Base-by-base conservation (phyloP, 1,284 basidiomycete genomes). In the Lentinula novae-zelandiae region DNA sequence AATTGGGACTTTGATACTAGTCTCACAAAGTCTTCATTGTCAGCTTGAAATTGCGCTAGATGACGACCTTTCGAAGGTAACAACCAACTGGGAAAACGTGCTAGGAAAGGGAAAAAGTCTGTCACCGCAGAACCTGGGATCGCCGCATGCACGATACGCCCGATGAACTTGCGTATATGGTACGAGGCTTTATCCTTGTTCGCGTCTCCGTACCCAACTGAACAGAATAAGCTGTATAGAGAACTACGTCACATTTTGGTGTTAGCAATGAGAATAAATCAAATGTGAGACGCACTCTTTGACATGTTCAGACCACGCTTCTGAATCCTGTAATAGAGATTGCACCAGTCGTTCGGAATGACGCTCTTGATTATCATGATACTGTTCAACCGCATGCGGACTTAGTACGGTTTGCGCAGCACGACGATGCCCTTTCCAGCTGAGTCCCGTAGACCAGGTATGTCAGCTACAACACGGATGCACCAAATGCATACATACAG, bases 391-490 rank as follows among this genome's bases (percentile, higher is more conserved):
- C 13, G 38, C 48, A n/a, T 38, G 57, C 5, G 57, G 22, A 51
- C 51, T 51, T 40, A 58, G 31, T 15, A 58, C 36, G n/a, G 13
- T 50, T 3, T 50, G 46, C 8, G 57, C 57, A 8, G 57, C 57
- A n/a, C 48, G 57, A 40, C 57, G 57, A 39, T 58, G 57, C 22
- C 57, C 51, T 31, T 58, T 58, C 57, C 57, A 58, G 17, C 57
- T 58, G 27, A 3, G 17, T 50, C 34, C n/a, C 36, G 33, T 20
- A 17, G 27, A 38, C 36, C 42, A 48, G 42, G 42, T 4, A 36
- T 9, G 31, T 33, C 31, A 57, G n/a, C n/a, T 17, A 57, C 22
- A 55, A 17, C 31, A 57, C 5, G n/a, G 3, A 52, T 20, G 15
- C 48, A 27, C 17, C 0, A 5, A 27, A 57, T 15, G 27, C 12